A percentile compares a stretch with the other conserved stretches of the same genome.
Conservation (phyloP, 805 yeast genomes). For the Kregervanrija fluxuum region DNA sequence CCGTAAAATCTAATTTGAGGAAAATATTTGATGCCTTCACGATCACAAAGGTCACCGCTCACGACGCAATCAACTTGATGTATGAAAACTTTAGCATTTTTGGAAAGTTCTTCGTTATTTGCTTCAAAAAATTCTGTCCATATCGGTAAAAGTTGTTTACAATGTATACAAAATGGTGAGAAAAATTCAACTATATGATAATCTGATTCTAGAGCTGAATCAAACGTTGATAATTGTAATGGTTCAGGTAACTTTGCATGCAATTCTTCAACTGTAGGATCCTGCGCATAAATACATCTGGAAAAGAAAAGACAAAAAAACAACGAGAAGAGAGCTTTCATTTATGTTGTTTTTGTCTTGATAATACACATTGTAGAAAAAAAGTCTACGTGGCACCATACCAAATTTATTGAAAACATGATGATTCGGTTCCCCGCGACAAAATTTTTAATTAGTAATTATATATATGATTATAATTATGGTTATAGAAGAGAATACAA, state of each 20-base stretch:
- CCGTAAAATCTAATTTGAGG: slow-evolving; percentile 71
- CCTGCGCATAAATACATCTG: too few species aligned
- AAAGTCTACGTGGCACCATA: too few species aligned
- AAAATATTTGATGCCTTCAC: slow-evolving; percentile 55
- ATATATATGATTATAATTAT: too few species aligned
- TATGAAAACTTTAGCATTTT: neutral
- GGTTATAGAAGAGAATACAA: too few species aligned
- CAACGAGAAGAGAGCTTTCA: too few species aligned
- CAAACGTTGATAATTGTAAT: slow-evolving; percentile 45
- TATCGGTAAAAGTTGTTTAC: slow-evolving; percentile 68
- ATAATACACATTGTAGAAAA: too few species aligned
- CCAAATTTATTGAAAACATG: too few species aligned
- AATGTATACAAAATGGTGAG: slow-evolving; percentile 87
- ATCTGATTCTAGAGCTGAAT: slow-evolving; percentile 39
- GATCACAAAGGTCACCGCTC: slow-evolving; percentile 76
- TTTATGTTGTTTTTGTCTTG: too few species aligned
- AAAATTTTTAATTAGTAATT: too few species aligned
- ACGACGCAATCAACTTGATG: slow-evolving; percentile 81
- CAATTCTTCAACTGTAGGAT: slow-evolving; percentile 1
- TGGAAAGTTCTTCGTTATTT: slow-evolving; percentile 40
- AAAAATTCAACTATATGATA: slow-evolving; percentile 78
- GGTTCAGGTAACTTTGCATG: slow-evolving; percentile 37
- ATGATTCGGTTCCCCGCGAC: too few species aligned
- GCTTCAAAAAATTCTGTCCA: slow-evolving; percentile 65
- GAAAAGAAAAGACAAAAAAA: too few species aligned